Evolutionary conservation across 768 basidiomycete species (phyloP).

Genomic region (Austroboletus festivus): DNA sequence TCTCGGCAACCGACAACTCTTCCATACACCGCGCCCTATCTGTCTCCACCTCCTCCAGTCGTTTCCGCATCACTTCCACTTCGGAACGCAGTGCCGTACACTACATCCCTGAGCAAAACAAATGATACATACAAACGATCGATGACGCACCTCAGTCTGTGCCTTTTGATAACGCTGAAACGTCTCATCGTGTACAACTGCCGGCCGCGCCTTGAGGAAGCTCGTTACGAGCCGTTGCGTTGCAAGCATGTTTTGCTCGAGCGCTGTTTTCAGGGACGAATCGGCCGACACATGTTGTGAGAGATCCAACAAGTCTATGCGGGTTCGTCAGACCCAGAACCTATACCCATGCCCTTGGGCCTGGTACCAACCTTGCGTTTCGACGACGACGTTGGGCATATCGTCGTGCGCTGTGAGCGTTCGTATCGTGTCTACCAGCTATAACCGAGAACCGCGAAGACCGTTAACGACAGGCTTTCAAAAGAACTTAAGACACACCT

Average conservation of each 20-base stretch:
- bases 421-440: constrained; percentile 69
- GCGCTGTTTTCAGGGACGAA: constrained; percentile 35
- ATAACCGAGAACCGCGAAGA: constrained; percentile 2
- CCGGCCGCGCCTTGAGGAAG: constrained; percentile 42
- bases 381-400: constrained; percentile 40
- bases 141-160: constrained; percentile 55
- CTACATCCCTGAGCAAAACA: constrained; percentile 33
- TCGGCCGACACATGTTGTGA: constrained; percentile 32
- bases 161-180: constrained; percentile 49
- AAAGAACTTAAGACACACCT: constrained; percentile 41
- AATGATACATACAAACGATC: neutral
- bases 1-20: constrained; percentile 55
- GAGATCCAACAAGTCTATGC: constrained; percentile 30
- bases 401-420: constrained; percentile 54
- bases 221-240: constrained; percentile 59
- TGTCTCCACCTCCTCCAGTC: constrained; percentile 48
- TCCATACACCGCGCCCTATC: constrained; percentile 48
- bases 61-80: constrained; percentile 46
- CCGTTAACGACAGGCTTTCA: neutral
- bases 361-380: constrained; percentile 38
- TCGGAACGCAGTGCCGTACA: constrained; percentile 58
- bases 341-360: neutral
- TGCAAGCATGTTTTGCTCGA: constrained; percentile 54
- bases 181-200: constrained; percentile 36
- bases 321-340: neutral